Base-by-base conservation (phyloP, 2,329 filamentous ascomycete species). In the Exophiala alcalophila region DNA sequence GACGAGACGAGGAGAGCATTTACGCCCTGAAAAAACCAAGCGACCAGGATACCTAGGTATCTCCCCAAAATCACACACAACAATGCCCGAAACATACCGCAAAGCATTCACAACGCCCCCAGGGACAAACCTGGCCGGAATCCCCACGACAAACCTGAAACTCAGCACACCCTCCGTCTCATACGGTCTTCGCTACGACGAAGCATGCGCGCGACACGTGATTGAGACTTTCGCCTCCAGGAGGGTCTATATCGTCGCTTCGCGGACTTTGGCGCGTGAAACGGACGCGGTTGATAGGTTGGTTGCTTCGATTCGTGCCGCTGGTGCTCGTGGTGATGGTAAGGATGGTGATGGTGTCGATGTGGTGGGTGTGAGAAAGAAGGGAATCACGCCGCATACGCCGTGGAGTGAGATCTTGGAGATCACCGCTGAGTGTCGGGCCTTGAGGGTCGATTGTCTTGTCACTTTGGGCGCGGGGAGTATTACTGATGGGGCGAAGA, bases 341-440 rank as follows among this genome's bases (percentile, higher is more conserved):
- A 24, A 26, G 16, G 37, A 33, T 11, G n/a, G n/a, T n/a, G n/a
- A n/a, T n/a, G n/a, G n/a, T n/a, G n/a, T n/a, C n/a, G 62, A 63
- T 2, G 47, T 73, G 5, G 72, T 63, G 0, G 74, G 74, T 1
- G 52, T 65, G 5, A n/a, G n/a, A n/a, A 63, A 67, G 2, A 58
- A 70, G 18, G 75, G 76, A n/a, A 73, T 80, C 62, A 67, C 63
- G 24, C 67, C 70, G 5, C 75, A 79, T 53, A 76, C 73, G 1
- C 64, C 70, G 4, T 77, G 71, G 65, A 67, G 67, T 0, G 72
- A 78, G 46, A 66, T 77, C 5, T 51, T 78, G 0, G 63, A 72
- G 25, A 65, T 76, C 18, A 62, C 68, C 1, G 53, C 61, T 0
- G 70, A 76, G 15, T 65, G 64, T 2, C 28, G 18, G 32, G 21